Percentiles rank a stretch among this genome's conserved stretches.
Evolutionary conservation across 495 filamentous ascomycete species (phyloP).

Genomic region (Aspergillus kassunensis): DNA sequence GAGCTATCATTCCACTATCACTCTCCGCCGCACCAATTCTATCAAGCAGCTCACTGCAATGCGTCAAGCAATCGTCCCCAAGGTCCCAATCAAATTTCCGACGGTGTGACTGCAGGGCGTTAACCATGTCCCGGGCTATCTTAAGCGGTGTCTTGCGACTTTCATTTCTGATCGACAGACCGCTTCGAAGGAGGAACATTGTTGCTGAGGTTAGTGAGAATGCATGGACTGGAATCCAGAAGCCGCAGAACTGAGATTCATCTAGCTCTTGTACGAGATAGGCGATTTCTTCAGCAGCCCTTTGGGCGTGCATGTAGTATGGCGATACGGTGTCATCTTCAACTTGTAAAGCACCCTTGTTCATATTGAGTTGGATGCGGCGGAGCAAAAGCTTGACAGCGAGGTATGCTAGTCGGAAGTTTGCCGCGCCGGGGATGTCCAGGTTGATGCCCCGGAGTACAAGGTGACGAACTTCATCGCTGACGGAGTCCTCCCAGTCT

Average conservation of each 20-base stretch:
- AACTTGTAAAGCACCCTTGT: slow-evolving; percentile 4
- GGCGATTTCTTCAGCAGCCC: slow-evolving; percentile 34
- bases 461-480: slow-evolving; percentile 21
- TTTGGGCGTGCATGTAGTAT: slow-evolving; percentile 16
- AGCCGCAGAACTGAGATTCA: slow-evolving; percentile 22
- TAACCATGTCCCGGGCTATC: slow-evolving; percentile 13
- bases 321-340: slow-evolving; percentile 14
- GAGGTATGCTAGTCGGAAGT: slow-evolving; percentile 36
- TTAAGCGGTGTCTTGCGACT: background rate
- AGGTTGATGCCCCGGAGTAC: slow-evolving; percentile 21
- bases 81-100: slow-evolving; percentile 30
- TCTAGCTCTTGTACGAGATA: slow-evolving; percentile 31
- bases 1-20: too few species aligned
- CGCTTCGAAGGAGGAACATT: slow-evolving; percentile 31
- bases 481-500: slow-evolving; percentile 25
- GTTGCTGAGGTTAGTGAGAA: slow-evolving; percentile 29
- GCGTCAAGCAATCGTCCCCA: slow-evolving; percentile 27
- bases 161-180: slow-evolving; percentile 2
- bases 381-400: slow-evolving; percentile 32
- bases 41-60: slow-evolving; percentile 24
- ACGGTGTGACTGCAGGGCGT: slow-evolving; percentile 21
- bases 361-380: slow-evolving; percentile 27
- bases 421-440: slow-evolving; percentile 27
- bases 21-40: slow-evolving; percentile 14
- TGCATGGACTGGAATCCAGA: slow-evolving; percentile 33